Percentiles rank a stretch among this genome's conserved stretches.
These are phyloP conservation scores for Saccharomyces hybrid DNA, from an alignment of 1,139 yeast genomes.

Conservation along the genomic window DNA sequence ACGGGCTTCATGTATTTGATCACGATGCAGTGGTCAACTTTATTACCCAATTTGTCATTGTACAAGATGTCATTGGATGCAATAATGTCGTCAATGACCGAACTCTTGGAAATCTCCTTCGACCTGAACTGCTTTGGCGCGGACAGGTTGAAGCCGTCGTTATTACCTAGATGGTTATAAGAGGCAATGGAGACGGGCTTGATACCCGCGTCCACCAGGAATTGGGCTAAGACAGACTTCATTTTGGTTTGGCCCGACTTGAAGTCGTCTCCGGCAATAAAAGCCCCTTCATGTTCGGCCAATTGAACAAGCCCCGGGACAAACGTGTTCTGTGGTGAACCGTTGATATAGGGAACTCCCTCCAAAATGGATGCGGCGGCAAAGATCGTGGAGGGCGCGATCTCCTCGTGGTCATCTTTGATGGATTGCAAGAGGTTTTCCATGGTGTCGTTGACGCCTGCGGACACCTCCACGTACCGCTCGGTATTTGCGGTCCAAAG, in stretches of 20 bases:
- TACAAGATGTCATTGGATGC: constrained; percentile 81
- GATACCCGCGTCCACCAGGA: constrained; percentile 94
- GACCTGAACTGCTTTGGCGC: constrained; percentile 95
- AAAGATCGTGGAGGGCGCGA: constrained; percentile 85
- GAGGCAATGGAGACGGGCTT: constrained; percentile 91
- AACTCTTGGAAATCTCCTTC: constrained; percentile 87
- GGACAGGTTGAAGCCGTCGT: constrained; percentile 87
- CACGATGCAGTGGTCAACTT: constrained; percentile 90
- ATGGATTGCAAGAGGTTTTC: constrained; percentile 70
- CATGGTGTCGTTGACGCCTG: constrained; percentile 83
- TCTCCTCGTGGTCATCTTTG: constrained; percentile 72
- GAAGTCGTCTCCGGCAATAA: constrained; percentile 96
- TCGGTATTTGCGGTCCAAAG: constrained; percentile 98
- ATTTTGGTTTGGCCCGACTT: constrained; percentile 95
- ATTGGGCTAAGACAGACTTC: constrained; percentile 92
- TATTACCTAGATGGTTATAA: constrained; percentile 93
- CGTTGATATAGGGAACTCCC: constrained; percentile 83
- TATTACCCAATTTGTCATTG: constrained; percentile 70
- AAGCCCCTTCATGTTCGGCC: constrained; percentile 68
- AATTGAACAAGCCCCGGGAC: constrained; percentile 91
- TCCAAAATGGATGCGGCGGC: constrained; percentile 92
- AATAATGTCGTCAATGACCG: constrained; percentile 91
- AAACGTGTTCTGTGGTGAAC: constrained; percentile 95
- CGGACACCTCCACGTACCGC: constrained; percentile 71
- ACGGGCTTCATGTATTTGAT: constrained; percentile 92